Base-by-base conservation (phyloP, 371 early-diverging fungal species). In the Rhizomucor miehei region DNA sequence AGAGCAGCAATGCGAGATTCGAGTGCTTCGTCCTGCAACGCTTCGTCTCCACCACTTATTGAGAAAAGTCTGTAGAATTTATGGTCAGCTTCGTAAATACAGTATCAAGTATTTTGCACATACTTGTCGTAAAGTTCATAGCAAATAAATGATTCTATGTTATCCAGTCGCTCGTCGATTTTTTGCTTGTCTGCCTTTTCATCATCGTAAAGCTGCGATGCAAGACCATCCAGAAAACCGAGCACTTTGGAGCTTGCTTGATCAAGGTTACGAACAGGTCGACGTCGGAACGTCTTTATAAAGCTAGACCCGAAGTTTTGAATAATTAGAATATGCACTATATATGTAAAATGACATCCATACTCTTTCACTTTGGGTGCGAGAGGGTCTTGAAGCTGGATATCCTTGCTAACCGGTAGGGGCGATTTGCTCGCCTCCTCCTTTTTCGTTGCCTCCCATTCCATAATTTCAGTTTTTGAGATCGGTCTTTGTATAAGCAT, bases 1-100 rank as follows among this genome's bases (percentile, higher is more conserved):
- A 88, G 61, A n/a, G 89, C 89, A 2, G 85, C 86, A 36, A 87
- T 84, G 36, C 84, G 81, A 51, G 86, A 84, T 41, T 81, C 84
- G 12, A 87, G 57, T 40, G 79, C 82, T 55, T 86, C 85, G 43
- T 87, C 89, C 34, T 75, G 81, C 60, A 73, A 60, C 1, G 73
- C 66, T 47, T 86, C 89, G 56, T 83, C 82, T 4, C 70, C 66
- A 29, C 51, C 52, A 17, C 40, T 17, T 6, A 23, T 55, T 14
- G 51, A 20, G 36, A 60, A 55, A 11, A 51, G 49, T 11, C 51
- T 60, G n/a, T n/a, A n/a, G n/a, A n/a, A n/a, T n/a, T n/a, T n/a
- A n/a, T n/a, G n/a, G n/a, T n/a, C n/a, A n/a, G 16, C 41, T 6
- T 16, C 16, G 14, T 41, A 12, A 41, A 41, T 16, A 41, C 9